Percentiles rank a stretch among this genome's conserved stretches.
phyloP scores from a whole-genome alignment of 371 early-diverging fungal genomes.

The Mortierella sp. region DNA sequence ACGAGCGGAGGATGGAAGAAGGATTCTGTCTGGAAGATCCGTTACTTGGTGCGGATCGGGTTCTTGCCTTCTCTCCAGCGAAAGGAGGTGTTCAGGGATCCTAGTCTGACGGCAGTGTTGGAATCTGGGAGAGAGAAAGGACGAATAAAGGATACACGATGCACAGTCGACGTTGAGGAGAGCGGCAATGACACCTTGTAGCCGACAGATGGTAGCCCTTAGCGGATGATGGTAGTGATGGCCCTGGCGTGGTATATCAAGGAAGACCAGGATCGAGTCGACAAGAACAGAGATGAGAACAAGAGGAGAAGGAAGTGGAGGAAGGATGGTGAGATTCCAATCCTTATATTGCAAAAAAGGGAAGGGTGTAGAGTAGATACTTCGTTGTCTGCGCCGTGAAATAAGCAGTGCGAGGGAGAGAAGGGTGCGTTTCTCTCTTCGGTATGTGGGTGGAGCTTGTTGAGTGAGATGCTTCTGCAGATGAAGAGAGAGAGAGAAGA shows the following conservation, averaged over 20 bases:
- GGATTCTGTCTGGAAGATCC: not conserved
- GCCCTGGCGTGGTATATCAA: not conserved
- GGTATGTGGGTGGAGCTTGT: not conserved
- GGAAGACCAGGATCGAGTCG: not conserved
- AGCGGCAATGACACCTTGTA: not conserved
- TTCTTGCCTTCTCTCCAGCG: not conserved
- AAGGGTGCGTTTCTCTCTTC: not conserved
- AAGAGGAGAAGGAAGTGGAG: constrained; percentile 7
- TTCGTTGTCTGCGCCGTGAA: no score
- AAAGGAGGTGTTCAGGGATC: constrained; percentile 12
- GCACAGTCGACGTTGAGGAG: not conserved
- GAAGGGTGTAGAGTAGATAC: not conserved
- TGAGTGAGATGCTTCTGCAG: constrained; percentile 10
- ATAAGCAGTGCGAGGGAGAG: not conserved
- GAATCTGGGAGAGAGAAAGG: constrained; percentile 14
- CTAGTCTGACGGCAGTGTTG: not conserved
- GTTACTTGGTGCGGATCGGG: constrained; percentile 35
- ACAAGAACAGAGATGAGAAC: not conserved
- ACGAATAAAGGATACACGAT: not conserved
- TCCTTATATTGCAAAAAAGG: constrained; percentile 35
- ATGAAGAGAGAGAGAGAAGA: not conserved
- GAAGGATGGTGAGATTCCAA: constrained; percentile 31
- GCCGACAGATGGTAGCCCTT: not conserved
- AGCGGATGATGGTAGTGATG: not conserved
- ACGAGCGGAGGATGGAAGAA: not conserved